Base-by-base conservation (phyloP, 805 yeast species). In the Candida palmyrensis region DNA sequence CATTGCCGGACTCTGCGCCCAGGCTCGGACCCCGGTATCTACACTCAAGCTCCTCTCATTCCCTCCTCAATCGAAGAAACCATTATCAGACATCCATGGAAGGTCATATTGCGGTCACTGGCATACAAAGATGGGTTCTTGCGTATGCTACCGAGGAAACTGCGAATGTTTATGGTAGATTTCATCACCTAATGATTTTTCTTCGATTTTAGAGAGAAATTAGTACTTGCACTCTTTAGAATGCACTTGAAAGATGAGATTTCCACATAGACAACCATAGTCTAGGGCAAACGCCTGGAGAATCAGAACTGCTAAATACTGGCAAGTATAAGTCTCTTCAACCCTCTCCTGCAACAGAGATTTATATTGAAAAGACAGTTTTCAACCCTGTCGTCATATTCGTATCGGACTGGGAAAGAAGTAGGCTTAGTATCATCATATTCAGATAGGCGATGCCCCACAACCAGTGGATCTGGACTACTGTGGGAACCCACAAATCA, bases 351-450 rank as follows among this genome's bases (percentile, higher is more conserved):
- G 60, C 57, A 55, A 55, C 52, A 50, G 62, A 55, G 60, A 47
- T 57, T 51, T 53, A 49, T 48, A 45, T 52, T 47, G 49, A 43
- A 40, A 50, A 55, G 57, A 62, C 75, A 53, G 51, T 66, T 72
- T 54, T 73, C 75, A 70, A 73, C 87, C 88, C 72, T 77, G 78
- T 82, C 89, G 87, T 82, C 92, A 82, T 80, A 79, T 89, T 82
- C 92, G 89, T 76, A 66, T 77, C 85, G 73, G 85, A 80, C 85
- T 76, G 83, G 88, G 89, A 82, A 82, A 82, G 89, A 82, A 82
- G 88, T 64, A 68, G 59, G 76, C 84, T 72, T 57, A 62, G 43
- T 49, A 49, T 66, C 71, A 63, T 64, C 72, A 65, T 51, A 43
- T 62, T 59, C 62, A 48, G 4, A n/a, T n/a, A n/a, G 16, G 14